phyloP scores from a whole-genome alignment of 2,329 filamentous ascomycete species.

The Dothistroma septosporum region DNA sequence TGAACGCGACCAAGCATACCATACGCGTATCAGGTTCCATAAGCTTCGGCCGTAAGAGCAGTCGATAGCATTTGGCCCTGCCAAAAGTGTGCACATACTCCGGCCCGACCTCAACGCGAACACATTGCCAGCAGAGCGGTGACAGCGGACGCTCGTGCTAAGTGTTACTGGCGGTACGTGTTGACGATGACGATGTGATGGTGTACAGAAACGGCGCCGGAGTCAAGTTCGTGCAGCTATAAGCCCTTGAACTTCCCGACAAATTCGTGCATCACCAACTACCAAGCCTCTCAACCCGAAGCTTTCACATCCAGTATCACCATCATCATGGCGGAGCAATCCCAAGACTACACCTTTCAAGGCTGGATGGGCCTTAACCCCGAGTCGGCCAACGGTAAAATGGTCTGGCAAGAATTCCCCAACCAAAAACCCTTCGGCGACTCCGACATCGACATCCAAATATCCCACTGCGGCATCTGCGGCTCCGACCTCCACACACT shows the following conservation, averaged over 20 bases:
- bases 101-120: no score
- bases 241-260: not conserved
- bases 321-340: not conserved
- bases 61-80: no score
- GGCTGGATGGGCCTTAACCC: constrained; percentile 54
- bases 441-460: constrained; percentile 38
- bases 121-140: no score
- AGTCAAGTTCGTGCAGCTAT: not conserved
- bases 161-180: no score
- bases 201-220: no score
- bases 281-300: not conserved
- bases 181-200: no score
- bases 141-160: no score
- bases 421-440: constrained; percentile 37
- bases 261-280: not conserved
- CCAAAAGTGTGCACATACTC: no score
- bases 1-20: no score
- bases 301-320: not conserved
- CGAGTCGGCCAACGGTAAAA: constrained; percentile 49
- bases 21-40: no score
- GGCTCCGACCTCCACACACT: constrained; percentile 32
- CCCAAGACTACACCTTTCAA: constrained; percentile 48
- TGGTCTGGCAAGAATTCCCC: constrained; percentile 46
- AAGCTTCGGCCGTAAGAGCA: no score
- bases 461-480: constrained; percentile 39